A percentile compares a stretch with the other conserved stretches of the same genome.
Conservation (phyloP, 768 basidiomycete species). For the Boletus reticulatus region DNA sequence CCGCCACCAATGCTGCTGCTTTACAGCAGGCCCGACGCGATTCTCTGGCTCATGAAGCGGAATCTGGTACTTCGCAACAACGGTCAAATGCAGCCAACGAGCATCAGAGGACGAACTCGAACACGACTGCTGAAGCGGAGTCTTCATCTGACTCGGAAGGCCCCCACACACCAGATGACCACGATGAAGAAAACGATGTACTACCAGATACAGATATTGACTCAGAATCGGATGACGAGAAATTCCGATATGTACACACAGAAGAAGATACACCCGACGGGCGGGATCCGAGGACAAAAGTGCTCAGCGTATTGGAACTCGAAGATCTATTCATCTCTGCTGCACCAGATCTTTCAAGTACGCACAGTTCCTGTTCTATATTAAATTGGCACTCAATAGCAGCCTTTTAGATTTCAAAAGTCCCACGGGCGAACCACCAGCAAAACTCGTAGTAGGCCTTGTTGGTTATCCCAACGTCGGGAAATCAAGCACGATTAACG, state of each 20-base stretch:
- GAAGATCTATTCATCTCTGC: conserved; percentile 74
- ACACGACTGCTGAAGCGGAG: conserved; percentile 11
- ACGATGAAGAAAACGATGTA: conserved; percentile 30
- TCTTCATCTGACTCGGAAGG: conserved; percentile 34
- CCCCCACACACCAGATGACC: conserved; percentile 26
- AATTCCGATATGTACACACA: conserved; percentile 48
- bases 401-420: conserved; percentile 58
- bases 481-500: conserved; percentile 97
- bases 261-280: conserved; percentile 53
- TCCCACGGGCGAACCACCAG: conserved; percentile 51
- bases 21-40: conserved; percentile 73
- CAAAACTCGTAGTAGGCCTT: conserved; percentile 78
- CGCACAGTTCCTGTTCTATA: conserved; percentile 22
- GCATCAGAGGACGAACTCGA: neutral
- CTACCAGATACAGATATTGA: conserved; percentile 29
- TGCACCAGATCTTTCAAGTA: conserved; percentile 72
- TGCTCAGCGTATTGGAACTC: conserved; percentile 83
- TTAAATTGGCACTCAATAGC: neutral
- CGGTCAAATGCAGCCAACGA: neutral
- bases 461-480: conserved; percentile 99
- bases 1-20: conserved; percentile 84
- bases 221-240: conserved; percentile 34
- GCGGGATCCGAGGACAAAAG: conserved; percentile 65
- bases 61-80: conserved; percentile 10
- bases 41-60: conserved; percentile 31